Base-by-base conservation (phyloP, 2,329 filamentous ascomycete genomes). In the Nemania sp. region DNA sequence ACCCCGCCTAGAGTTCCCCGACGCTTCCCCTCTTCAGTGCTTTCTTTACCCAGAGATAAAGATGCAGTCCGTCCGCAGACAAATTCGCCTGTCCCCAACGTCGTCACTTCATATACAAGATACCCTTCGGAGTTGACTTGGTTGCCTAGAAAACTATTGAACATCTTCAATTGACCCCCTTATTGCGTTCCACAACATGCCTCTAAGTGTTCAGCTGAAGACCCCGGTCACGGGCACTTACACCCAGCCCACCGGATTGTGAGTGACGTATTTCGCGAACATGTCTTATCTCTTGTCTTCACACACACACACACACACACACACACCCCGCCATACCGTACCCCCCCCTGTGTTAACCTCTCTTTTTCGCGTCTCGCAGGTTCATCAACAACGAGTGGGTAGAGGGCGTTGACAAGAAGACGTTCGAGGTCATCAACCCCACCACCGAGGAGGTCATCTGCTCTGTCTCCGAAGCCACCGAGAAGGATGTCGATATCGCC, bases 301-400 rank as follows among this genome's bases (percentile, higher is more conserved):
- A 20, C 58, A 43, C 25, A n/a, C n/a, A n/a, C n/a, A n/a, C n/a
- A n/a, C n/a, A n/a, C n/a, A 53, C 12, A 34, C 7, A 21, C 10
- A 17, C 17, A n/a, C 34, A n/a, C 12, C 37, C 34, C 7, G 34
- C 34, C 34, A 7, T 35, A 7, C 7, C 34, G 13, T 35, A 39
- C 35, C 11, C n/a, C 45, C 49, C 43, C 15, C 15, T 20, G 20
- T 15, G 32, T 46, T 75, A 63, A 46, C 34, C n/a, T 15, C 17
- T 40, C 34, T 46, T 64, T 70, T 40, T 45, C 37, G 7, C 7
- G 6, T 12, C 37, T 3, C 18, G 10, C 71, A 91, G 89, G 63
- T 95, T 91, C 84, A 95, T 96, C 85, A 93, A 95, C 85, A 93
- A 94, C 78, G 90, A 97, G 79, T 97, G 89, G 80, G 86, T 96